Percentiles rank a stretch among this genome's conserved stretches.
Evolutionary conservation across 2,329 filamentous ascomycete species (phyloP).

Genomic region (Trichoderma aggressivum): DNA sequence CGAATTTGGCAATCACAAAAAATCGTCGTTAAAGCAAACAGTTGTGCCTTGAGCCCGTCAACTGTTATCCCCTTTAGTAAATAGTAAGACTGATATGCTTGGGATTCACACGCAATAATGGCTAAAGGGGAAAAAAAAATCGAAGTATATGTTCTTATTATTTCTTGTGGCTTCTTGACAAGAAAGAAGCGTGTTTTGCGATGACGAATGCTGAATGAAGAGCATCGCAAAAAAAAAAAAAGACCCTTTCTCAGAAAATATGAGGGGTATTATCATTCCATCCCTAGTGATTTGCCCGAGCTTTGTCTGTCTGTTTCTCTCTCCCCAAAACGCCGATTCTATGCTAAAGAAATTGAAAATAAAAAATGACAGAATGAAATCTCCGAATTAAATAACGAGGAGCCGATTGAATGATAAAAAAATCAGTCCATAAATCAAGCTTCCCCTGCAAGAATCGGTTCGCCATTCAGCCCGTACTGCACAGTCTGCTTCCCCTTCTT

Average conservation of each 20-base stretch:
- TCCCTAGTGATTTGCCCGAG: conserved; percentile 4
- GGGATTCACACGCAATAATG: not conserved
- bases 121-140: not conserved
- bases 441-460: conserved; percentile 31
- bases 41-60: not conserved
- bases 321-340: not conserved
- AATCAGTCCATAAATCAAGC: conserved; percentile 12
- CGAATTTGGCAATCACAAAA: conserved; percentile 11
- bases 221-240: not conserved
- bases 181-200: not conserved
- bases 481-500: conserved; percentile 32
- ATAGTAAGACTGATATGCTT: not conserved
- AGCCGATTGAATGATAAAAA: not conserved
- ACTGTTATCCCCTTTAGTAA: not conserved
- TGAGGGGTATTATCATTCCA: conserved; percentile 13
- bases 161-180: not conserved
- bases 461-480: conserved; percentile 37
- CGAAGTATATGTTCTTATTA: not conserved
- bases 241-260: not conserved
- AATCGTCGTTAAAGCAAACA: not conserved
- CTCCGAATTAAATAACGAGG: not conserved
- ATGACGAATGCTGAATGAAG: not conserved
- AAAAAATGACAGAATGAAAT: not conserved
- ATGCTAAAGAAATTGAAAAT: conserved; percentile 3
- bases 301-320: not conserved